Evolutionary conservation across 2,329 filamentous ascomycete genomes (phyloP), one percentile per base, ranked within the genome.

Genomic region (Achaetomium macrosporum): DNA sequence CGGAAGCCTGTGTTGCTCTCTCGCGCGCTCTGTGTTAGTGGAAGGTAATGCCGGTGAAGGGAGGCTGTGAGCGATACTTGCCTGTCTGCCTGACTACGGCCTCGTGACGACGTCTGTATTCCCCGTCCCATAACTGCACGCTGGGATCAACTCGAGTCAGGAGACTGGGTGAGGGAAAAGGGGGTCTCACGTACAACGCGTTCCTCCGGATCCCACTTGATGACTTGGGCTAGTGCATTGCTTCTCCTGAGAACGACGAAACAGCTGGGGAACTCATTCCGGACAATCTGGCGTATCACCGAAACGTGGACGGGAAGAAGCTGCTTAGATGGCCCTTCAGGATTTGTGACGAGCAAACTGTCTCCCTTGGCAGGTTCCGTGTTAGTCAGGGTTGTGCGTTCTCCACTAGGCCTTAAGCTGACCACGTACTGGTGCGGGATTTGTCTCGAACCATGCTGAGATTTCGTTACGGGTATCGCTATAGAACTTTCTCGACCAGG

Each of bases 221-320:
- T 20, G 47, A 42, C 47, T n/a, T 33, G 12, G 39, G 37, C 46
- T 5, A 16, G 11, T 5, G 15, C 6, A 31, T 43, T 48, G 15
- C 12, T 19, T 15, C 33, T 33, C n/a, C n/a, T 17, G n/a, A 42
- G 31, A 29, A 30, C 15, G 15, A 42, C n/a, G 17, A 17, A 41
- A n/a, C 58, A 64, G 1, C 39, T 15, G 5, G 58, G 54, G 36
- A 62, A 66, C 15, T 65, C 57, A 2, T 51, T 50, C 1, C 54
- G 50, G 1, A 66, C 35, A 2, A 68, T 19, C 37, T 67, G 63
- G 33, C 60, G 47, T 20, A 68, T 47, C 2, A 69, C 37, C 25
- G 20, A 13, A 20, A 43, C 9, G 12, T 48, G 20, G 3, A 15
- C 33, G 5, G 46, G 20, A 12, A 16, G 31, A 30, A 39, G 36